Percentiles rank a stretch among this genome's conserved stretches.
phyloP scores from a whole-genome alignment of 2,329 filamentous ascomycete species.

The Clarireedia sp. region DNA sequence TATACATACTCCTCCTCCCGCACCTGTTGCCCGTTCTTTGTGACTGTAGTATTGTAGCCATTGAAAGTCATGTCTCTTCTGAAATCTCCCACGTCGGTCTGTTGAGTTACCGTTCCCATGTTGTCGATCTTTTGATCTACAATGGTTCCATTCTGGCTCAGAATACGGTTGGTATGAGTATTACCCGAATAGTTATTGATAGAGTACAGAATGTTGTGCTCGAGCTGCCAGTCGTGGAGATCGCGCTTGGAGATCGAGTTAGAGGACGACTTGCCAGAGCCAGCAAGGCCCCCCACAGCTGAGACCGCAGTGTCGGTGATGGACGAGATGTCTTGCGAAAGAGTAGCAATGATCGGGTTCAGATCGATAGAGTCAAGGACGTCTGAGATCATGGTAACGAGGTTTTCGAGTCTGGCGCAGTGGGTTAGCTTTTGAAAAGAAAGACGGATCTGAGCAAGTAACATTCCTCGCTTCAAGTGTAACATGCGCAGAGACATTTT shows the following conservation, averaged over 20 bases:
- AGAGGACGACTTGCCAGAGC: constrained; percentile 9
- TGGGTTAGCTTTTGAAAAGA: constrained; percentile 44
- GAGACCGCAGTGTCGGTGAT: constrained; percentile 38
- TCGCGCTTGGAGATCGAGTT: constrained; percentile 15
- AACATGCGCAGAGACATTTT: too few species aligned
- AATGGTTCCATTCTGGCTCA: constrained; percentile 47
- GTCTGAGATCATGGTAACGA: constrained; percentile 51
- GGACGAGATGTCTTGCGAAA: constrained; percentile 41
- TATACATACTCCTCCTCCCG: constrained; percentile 47
- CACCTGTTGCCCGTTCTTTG: constrained; percentile 37
- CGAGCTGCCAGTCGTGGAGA: constrained; percentile 35
- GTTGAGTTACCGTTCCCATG: too few species aligned
- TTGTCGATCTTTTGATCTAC: constrained; percentile 36
- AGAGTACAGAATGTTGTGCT: constrained; percentile 52
- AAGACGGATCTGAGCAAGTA: constrained; percentile 31
- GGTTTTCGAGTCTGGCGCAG: constrained; percentile 51
- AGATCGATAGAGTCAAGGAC: constrained; percentile 51
- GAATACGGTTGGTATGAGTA: constrained; percentile 47
- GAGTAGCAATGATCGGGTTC: constrained; percentile 50
- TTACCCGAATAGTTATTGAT: constrained; percentile 52
- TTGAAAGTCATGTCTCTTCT: constrained; percentile 45
- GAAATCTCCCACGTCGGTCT: constrained; percentile 40
- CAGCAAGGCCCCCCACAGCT: too few species aligned
- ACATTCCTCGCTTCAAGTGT: too few species aligned
- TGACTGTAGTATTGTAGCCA: constrained; percentile 42